Evolutionary conservation across 805 yeast genomes (phyloP), one percentile per base, ranked within the genome.

Genomic region (Candida namnaoensis): DNA sequence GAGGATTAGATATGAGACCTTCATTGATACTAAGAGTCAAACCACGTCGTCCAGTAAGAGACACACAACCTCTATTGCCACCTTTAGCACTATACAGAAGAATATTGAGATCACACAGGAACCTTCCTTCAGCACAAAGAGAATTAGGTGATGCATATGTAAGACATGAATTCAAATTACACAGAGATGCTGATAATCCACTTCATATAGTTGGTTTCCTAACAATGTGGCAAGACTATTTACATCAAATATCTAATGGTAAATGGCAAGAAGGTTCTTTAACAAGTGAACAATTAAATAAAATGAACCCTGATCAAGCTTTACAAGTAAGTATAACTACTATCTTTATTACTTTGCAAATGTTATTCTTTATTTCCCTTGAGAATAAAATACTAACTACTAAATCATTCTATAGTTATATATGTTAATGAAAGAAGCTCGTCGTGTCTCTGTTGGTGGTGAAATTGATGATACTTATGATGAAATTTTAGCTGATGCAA

Each of bases 171-270:
- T 93, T 93, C 68, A 78, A 80, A 52, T 82, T 90, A 7, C 99
- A 93, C 63, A 75, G 79, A 45, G 62, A 68, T 38, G 74, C 82
- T 7, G 96, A 88, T 49, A 88, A 93, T 59, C 98, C 99, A 4
- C 69, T 88, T 24, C 95, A 91, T 56, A 88, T 93, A 32, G 88
- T 93, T 10, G 99, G 97, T 10, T 93, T 93, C 52, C 69, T 93
- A 46, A 78, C 95, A 1, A 82, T 87, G 45, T 93, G 99, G 99
- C 99, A 93, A 61, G 91, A 82, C 46, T 85, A 85, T 53, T 68
- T 84, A 46, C 65, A 70, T 11, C 64, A 67, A 58, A 72, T 85
- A 24, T 72, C 76, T 27, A 76, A 72, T 33, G 83, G 76, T 11
- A 66, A 68, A 38, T 84, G 91, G 93, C 62, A 67, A 51, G 76